These are phyloP conservation scores for Auricularia heimuer DNA, from an alignment of 768 basidiomycete species.

Conservation along the genomic window DNA sequence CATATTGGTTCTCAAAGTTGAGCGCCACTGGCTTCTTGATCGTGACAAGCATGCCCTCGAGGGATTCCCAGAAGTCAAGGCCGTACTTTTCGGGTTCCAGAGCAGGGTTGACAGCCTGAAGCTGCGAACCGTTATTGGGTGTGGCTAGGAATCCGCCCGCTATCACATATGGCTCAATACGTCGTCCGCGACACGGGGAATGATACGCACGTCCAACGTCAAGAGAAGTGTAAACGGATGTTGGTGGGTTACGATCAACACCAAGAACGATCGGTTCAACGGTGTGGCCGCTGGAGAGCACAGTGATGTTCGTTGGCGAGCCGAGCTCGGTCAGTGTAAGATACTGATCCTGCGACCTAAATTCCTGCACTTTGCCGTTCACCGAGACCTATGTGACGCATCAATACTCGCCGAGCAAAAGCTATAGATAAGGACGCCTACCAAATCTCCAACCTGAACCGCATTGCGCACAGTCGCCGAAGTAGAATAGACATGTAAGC, in stretches of 20 bases:
- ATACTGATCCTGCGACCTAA: constrained; percentile 36
- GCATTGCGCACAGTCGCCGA: constrained; percentile 26
- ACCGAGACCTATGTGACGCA: constrained; percentile 19
- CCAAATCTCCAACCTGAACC: constrained; percentile 36
- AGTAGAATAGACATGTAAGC: constrained; percentile 39
- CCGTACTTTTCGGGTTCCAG: constrained; percentile 44
- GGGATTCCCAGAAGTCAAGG: constrained; percentile 55
- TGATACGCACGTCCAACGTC: constrained; percentile 41
- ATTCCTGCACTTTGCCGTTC: constrained; percentile 39
- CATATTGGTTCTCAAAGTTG: constrained; percentile 42
- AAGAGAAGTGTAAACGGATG: constrained; percentile 35
- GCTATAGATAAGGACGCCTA: background rate
- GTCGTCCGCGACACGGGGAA: background rate
- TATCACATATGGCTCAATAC: too few species aligned
- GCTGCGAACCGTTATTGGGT: constrained; percentile 41
- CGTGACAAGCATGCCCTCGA: constrained; percentile 49
- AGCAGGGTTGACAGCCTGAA: constrained; percentile 36
- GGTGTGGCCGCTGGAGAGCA: constrained; percentile 36
- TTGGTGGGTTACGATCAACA: constrained; percentile 43
- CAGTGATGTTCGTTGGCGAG: constrained; percentile 33
- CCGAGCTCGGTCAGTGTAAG: constrained; percentile 41
- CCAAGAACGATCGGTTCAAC: constrained; percentile 43
- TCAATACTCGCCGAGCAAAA: background rate
- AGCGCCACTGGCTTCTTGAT: constrained; percentile 38
- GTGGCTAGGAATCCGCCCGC: constrained; percentile 32